A percentile compares a stretch with the other conserved stretches of the same genome.
These are phyloP conservation scores for Haematococcus sp. DNA, from an alignment of 139 green algal species.

Conservation along the genomic window DNA sequence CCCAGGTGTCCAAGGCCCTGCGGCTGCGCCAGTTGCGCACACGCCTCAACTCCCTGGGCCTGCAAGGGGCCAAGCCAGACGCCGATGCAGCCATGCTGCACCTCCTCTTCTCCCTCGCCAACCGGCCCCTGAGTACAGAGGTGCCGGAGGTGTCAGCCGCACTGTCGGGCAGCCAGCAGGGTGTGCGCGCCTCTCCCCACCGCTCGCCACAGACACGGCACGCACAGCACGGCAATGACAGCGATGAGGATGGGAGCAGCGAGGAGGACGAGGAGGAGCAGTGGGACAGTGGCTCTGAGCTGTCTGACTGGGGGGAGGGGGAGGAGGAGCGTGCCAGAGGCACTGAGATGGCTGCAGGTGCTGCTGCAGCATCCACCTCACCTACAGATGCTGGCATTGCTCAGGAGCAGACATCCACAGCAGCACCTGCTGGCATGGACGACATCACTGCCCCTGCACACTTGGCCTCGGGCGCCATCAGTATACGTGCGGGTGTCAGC, in stretches of 20 bases:
- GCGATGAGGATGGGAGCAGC: background rate
- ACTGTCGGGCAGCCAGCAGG: background rate
- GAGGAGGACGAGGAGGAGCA: background rate
- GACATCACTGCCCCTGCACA: too few species aligned
- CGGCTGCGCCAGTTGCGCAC: background rate
- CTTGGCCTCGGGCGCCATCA: too few species aligned
- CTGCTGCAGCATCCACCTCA: background rate
- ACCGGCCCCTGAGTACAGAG: conserved; percentile 3
- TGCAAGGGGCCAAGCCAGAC: conserved; percentile 6
- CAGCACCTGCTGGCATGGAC: too few species aligned
- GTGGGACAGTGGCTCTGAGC: conserved; percentile 5
- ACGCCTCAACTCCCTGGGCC: background rate
- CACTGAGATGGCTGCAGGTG: background rate
- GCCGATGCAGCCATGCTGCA: conserved; percentile 6
- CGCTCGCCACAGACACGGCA: background rate
- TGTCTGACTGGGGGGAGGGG: conserved; percentile 22
- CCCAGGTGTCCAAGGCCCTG: conserved; percentile 19
- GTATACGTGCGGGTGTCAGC: too few species aligned
- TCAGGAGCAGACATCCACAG: too few species aligned
- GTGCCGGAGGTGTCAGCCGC: background rate
- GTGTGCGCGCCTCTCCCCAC: background rate
- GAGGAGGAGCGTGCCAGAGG: background rate
- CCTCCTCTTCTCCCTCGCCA: conserved; percentile 14
- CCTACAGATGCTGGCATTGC: background rate
- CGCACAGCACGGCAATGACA: background rate